phyloP scores from a whole-genome alignment of 208 protist genomes.

The Entamoeba moshkovskii region DNA sequence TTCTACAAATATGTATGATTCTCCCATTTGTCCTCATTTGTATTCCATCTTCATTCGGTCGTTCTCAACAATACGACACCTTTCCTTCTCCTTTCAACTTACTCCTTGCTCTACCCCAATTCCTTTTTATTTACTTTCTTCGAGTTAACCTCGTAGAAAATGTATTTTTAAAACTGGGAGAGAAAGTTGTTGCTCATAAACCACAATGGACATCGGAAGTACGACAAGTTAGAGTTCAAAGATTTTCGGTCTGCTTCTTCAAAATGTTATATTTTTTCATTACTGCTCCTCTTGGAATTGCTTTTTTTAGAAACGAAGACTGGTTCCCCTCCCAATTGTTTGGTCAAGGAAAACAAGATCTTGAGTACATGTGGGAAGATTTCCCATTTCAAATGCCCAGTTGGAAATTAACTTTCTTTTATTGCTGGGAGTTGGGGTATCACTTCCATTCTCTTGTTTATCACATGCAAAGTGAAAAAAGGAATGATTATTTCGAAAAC shows the following conservation, averaged over 20 bases:
- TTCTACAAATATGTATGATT: background rate
- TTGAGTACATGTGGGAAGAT: background rate
- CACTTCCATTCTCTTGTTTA: background rate
- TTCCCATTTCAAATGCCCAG: background rate
- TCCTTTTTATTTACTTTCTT: background rate
- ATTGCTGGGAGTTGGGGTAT: background rate
- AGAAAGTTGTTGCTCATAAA: background rate
- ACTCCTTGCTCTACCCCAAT: background rate
- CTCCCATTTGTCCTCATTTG: background rate
- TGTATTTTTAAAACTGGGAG: background rate
- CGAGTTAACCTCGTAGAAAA: background rate
- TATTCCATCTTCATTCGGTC: background rate
- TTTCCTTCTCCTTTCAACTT: background rate
- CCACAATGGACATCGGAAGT: background rate
- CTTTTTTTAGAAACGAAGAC: background rate
- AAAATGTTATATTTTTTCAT: background rate
- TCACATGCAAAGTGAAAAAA: background rate
- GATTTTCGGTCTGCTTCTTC: background rate
- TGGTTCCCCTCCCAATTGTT: background rate
- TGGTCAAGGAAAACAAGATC: background rate
- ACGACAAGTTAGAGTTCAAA: background rate
- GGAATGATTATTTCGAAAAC: background rate
- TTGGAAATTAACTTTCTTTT: background rate
- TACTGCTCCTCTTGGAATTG: background rate
- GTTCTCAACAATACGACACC: background rate